phyloP scores from a whole-genome alignment of 2,329 filamentous ascomycete species.

The Colletotrichum somersetense region DNA sequence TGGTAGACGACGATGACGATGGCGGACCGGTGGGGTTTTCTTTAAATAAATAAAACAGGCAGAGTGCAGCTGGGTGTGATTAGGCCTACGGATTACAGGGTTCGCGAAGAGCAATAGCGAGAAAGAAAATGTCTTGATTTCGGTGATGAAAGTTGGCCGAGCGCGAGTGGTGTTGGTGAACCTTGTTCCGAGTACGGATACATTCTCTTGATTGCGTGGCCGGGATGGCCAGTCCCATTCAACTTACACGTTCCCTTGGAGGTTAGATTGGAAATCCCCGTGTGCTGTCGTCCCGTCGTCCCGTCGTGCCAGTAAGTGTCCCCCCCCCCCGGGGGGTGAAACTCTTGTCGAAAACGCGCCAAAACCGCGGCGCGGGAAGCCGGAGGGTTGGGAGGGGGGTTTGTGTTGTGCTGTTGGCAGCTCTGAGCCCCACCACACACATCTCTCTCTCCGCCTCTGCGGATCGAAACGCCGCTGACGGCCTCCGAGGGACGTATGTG shows the following conservation, averaged over 20 bases:
- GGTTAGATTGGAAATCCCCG: too few species aligned
- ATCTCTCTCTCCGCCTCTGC: too few species aligned
- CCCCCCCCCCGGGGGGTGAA: not conserved
- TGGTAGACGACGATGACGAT: conserved; percentile 21
- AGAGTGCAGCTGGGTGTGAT: not conserved
- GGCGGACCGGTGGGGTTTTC: not conserved
- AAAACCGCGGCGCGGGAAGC: not conserved
- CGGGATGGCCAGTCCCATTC: not conserved
- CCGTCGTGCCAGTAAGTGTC: not conserved
- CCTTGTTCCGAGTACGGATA: too few species aligned
- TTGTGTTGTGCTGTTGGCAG: too few species aligned
- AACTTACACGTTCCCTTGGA: not conserved
- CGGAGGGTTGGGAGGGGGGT: not conserved
- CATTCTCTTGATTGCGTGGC: not conserved
- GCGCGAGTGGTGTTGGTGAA: not conserved
- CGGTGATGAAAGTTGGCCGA: not conserved
- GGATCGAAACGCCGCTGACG: too few species aligned
- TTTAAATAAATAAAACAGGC: not conserved
- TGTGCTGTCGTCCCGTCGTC: not conserved
- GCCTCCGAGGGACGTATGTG: not conserved
- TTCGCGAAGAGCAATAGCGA: conserved; percentile 24
- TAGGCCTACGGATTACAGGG: conserved; percentile 10
- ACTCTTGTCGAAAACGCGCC: not conserved
- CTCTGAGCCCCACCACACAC: too few species aligned
- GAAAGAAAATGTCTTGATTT: conserved; percentile 21